phyloP scores from a whole-genome alignment of 345 rosid species.

The Syzygium aromaticum region DNA sequence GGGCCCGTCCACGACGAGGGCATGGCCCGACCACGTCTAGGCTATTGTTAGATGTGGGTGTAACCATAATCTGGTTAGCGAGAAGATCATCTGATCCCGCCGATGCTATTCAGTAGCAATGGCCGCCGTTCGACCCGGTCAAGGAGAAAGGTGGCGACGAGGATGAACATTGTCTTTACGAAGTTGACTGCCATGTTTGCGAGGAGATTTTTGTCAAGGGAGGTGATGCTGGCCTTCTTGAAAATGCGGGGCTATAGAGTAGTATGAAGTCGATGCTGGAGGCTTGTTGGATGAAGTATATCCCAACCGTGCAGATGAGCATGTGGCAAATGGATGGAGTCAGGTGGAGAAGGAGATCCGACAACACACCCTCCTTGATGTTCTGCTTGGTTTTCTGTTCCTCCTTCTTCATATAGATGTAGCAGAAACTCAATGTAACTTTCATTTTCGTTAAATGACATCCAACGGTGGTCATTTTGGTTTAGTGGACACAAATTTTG shows the following conservation, averaged over 20 bases:
- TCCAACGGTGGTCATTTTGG: background rate
- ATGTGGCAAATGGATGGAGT: conserved; percentile 41
- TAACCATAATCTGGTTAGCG: conserved; percentile 6
- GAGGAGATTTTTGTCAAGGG: conserved; percentile 30
- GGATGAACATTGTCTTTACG: conserved; percentile 43
- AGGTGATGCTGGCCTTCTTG: conserved; percentile 55
- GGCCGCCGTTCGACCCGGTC: conserved; percentile 66
- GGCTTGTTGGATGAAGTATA: conserved; percentile 68
- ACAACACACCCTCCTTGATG: conserved; percentile 62
- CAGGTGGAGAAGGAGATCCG: conserved; percentile 50
- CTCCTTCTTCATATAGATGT: background rate
- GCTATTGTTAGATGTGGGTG: background rate
- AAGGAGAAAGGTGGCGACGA: conserved; percentile 55
- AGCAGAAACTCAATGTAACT: background rate
- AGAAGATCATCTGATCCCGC: conserved; percentile 52
- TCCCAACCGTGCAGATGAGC: conserved; percentile 47
- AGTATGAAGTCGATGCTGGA: conserved; percentile 74
- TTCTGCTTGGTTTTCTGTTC: background rate
- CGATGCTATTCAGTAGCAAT: conserved; percentile 48
- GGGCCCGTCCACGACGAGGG: background rate
- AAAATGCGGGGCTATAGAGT: conserved; percentile 65
- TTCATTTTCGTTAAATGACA: background rate
- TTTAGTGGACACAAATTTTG: background rate
- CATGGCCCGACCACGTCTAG: background rate
- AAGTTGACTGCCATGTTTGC: conserved; percentile 74